Evolutionary conservation across 2,329 filamentous ascomycete genomes (phyloP).

Genomic region (Exserohilum rostratum): DNA sequence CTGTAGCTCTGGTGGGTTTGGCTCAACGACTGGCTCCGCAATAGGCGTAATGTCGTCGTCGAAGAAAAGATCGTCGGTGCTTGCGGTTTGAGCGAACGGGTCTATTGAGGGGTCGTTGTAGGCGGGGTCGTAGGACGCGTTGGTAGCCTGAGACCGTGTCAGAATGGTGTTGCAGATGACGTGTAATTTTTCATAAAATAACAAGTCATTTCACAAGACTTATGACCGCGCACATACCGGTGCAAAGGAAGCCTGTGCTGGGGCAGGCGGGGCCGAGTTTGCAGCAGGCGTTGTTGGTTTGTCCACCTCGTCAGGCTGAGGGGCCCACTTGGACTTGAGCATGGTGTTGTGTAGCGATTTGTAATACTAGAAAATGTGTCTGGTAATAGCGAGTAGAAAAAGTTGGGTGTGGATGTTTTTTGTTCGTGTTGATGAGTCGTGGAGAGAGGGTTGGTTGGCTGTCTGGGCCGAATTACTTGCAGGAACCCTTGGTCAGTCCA

Average conservation of each 20-base stretch:
- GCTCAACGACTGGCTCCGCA: constrained; percentile 50
- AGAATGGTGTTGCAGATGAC: neutral
- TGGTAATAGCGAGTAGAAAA: constrained; percentile 2
- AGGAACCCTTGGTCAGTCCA: constrained; percentile 9
- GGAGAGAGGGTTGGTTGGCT: neutral
- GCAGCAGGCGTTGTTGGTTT: constrained; percentile 6
- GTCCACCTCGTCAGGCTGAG: constrained; percentile 21
- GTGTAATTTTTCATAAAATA: too few species aligned
- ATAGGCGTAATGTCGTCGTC: constrained; percentile 58
- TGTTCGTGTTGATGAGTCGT: constrained; percentile 1
- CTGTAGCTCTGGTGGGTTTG: constrained; percentile 28
- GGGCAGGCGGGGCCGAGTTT: constrained; percentile 5
- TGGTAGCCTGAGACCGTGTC: constrained; percentile 16
- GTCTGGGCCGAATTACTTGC: constrained; percentile 7
- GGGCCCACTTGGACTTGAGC: constrained; percentile 44
- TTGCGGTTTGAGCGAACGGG: constrained; percentile 57
- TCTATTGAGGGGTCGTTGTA: constrained; percentile 46
- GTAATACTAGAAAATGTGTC: neutral
- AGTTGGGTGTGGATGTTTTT: neutral
- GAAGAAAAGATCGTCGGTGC: constrained; percentile 59
- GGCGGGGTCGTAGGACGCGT: constrained; percentile 34
- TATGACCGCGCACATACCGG: neutral
- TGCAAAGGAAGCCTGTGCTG: constrained; percentile 18
- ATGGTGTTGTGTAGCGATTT: constrained; percentile 21
- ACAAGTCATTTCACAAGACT: too few species aligned